These are phyloP conservation scores for Ceratobasidium sp. DNA, from an alignment of 1,284 basidiomycete genomes.

Conservation along the genomic window DNA sequence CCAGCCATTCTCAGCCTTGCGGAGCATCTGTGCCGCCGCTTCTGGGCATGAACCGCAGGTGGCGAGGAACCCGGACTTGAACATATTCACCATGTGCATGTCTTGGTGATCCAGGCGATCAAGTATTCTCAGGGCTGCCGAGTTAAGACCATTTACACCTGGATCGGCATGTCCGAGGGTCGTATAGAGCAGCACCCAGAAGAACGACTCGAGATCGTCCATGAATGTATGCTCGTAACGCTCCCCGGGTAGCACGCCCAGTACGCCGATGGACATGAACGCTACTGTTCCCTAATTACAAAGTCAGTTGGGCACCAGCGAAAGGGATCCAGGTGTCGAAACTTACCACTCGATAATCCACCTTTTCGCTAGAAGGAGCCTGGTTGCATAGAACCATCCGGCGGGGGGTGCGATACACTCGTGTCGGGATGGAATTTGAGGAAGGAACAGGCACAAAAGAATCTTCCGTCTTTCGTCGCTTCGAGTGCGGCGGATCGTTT, in stretches of 20 bases:
- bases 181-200: slow-evolving; percentile 19
- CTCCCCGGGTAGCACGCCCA: background rate
- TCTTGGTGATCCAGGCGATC: background rate
- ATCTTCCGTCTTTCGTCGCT: background rate
- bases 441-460: background rate
- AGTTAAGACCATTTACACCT: background rate
- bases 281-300: slow-evolving; percentile 6
- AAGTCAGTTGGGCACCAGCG: background rate
- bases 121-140: background rate
- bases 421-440: background rate
- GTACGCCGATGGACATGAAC: slow-evolving; percentile 27
- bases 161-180: background rate
- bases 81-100: background rate
- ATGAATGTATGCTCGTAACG: slow-evolving; percentile 10
- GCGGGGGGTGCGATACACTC: background rate
- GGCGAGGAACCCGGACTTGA: background rate
- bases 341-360: slow-evolving; percentile 36
- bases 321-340: background rate
- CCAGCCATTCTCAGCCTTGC: background rate
- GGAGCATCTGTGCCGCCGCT: background rate
- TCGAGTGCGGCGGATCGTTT: background rate
- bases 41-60: background rate
- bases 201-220: slow-evolving; percentile 39
- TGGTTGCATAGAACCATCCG: too few relatives aligned
- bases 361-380: background rate